Evolutionary conservation across 2,329 filamentous ascomycete genomes (phyloP), one percentile per base, ranked within the genome.

Genomic region (Mollisia scopiformis): DNA sequence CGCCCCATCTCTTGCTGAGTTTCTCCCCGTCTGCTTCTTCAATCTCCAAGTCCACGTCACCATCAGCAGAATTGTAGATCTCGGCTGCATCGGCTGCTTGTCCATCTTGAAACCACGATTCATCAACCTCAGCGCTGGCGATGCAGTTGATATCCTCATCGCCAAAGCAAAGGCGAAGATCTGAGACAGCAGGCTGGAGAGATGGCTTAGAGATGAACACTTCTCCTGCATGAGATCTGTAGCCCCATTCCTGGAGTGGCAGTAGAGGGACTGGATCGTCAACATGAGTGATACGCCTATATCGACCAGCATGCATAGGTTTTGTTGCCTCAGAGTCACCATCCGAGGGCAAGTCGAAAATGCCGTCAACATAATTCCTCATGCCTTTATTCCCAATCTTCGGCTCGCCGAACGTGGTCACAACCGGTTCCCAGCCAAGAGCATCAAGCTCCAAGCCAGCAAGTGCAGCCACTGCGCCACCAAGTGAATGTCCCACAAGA

Each of bases 321-420:
- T n/a, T n/a, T 73, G 92, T 94, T 63, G 98, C 97, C 76, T 86
- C 96, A 49, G 97, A 61, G 11, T 52, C 53, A 33, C 65, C 59
- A 37, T 63, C 59, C 13, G 55, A 59, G 28, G 58, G 25, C 14
- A 67, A 30, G 3, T 46, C 28, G 50, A 71, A 71, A 1, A 47
- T 43, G 2, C 27, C 25, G 62, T 71, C 68, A 7, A 71, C 62
- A 27, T 63, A 70, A 27, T 62, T 86, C 37, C 79, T 82, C 25
- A 90, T 77, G 14, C 78, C 81, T 14, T 72, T 67, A 70, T 90
- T 89, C 14, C 87, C 87, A 21, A 88, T 75, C 41, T 84, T 80
- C 21, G 95, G 95, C 76, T 98, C 92, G 10, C 95, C 95, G 75
- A 97, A 99, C 0, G 95, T 98, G 5, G 94, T 98, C 41, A 96